Conservation (phyloP, 2,329 filamentous ascomycete genomes). For the Cladosporium austrohemisphaericum region DNA sequence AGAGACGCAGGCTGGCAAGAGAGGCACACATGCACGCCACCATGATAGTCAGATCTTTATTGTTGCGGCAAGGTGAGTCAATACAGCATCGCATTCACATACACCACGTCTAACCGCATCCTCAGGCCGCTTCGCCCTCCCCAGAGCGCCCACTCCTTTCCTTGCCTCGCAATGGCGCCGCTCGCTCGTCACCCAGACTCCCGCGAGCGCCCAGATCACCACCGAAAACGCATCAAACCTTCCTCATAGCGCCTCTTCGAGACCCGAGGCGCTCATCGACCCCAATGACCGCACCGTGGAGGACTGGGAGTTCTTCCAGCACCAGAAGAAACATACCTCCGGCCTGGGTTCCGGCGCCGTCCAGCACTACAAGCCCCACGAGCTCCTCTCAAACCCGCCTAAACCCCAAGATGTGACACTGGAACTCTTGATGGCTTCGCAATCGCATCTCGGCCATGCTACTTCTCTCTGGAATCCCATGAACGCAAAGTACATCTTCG, state of each 20-base stretch:
- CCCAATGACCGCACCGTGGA: slow-evolving; percentile 34
- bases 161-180: slow-evolving; percentile 33
- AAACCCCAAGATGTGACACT: slow-evolving; percentile 76
- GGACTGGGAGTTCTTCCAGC: slow-evolving; percentile 42
- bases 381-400: slow-evolving; percentile 69
- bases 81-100: background rate
- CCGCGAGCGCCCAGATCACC: slow-evolving; percentile 15
- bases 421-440: slow-evolving; percentile 82
- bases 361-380: slow-evolving; percentile 61
- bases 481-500: slow-evolving; percentile 92
- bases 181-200: slow-evolving; percentile 35
- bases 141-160: slow-evolving; percentile 31
- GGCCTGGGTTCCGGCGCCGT: slow-evolving; percentile 38
- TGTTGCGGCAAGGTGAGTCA: slow-evolving; percentile 38
- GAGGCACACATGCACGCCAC: slow-evolving; percentile 11
- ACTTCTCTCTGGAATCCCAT: slow-evolving; percentile 91
- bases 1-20: background rate
- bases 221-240: slow-evolving; percentile 30
- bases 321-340: slow-evolving; percentile 37
- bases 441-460: slow-evolving; percentile 85
- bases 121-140: slow-evolving; percentile 39
- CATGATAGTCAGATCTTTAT: slow-evolving; percentile 44
- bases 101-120: background rate
- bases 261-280: slow-evolving; percentile 26
- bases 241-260: slow-evolving; percentile 25